Evolutionary conservation across 2,329 filamentous ascomycete species (phyloP).

Genomic region (Seiridium unicorne): DNA sequence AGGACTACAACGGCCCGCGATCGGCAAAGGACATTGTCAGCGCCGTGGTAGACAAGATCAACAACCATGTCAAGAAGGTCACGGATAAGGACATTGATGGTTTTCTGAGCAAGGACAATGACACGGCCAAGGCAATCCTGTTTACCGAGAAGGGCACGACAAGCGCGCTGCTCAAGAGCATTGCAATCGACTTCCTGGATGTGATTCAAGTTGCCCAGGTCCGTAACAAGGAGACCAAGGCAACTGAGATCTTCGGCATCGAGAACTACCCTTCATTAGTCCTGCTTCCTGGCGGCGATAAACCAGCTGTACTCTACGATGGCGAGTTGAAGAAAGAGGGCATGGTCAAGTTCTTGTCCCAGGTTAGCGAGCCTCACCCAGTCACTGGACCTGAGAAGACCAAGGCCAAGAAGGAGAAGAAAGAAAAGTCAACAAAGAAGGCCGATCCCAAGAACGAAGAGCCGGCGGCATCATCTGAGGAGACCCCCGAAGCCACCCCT

Average conservation of each 20-base stretch:
- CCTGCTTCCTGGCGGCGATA: constrained; percentile 69
- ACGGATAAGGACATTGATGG: constrained; percentile 75
- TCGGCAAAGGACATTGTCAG: constrained; percentile 86
- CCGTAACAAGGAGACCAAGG: constrained; percentile 72
- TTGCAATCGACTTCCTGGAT: constrained; percentile 89
- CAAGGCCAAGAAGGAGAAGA: constrained; percentile 32
- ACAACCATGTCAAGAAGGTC: constrained; percentile 83
- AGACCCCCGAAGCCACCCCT: constrained; percentile 24
- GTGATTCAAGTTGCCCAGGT: constrained; percentile 79
- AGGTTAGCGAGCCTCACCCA: constrained; percentile 76
- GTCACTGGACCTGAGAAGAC: constrained; percentile 44
- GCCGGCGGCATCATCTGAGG: constrained; percentile 12
- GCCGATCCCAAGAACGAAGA: constrained; percentile 41
- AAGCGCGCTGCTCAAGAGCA: constrained; percentile 75
- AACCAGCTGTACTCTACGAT: constrained; percentile 70
- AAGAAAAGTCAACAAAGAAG: constrained; percentile 32
- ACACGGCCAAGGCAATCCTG: constrained; percentile 79
- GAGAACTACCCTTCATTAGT: constrained; percentile 77
- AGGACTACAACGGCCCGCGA: constrained; percentile 86
- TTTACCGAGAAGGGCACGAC: constrained; percentile 93
- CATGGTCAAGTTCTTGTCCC: constrained; percentile 79
- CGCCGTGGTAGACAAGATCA: constrained; percentile 81
- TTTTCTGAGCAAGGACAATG: constrained; percentile 68
- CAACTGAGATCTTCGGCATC: constrained; percentile 73
- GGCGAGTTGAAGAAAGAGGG: constrained; percentile 83